Evolutionary conservation across 768 basidiomycete species (phyloP), one percentile per base, ranked within the genome.

Genomic region (Tylopilus felleus): DNA sequence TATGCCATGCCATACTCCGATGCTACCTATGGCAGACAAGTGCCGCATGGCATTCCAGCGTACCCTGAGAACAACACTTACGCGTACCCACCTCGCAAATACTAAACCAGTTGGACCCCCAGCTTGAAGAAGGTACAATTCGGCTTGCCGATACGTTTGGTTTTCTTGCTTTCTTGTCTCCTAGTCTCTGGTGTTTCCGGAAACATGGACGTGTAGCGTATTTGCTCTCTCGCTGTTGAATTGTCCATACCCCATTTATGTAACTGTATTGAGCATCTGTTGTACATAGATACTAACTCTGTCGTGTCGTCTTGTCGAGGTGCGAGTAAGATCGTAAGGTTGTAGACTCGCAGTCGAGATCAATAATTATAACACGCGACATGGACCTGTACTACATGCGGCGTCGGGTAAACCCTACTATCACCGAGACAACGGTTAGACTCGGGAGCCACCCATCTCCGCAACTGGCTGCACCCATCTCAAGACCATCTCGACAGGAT

Each of bases 21-120:
- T 29, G 1, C 57, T 38, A 1, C 53, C 47, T 53, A 53, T 28
- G 44, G 41, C 22, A 54, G 61, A 50, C 25, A 36, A 27, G 52
- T 4, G 31, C 25, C 57, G 16, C 64, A 68, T 52, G 53, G 53
- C 23, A 19, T 49, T 19, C 49, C 58, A 36, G 38, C 21, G n/a
- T 52, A 61, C 48, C 29, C 58, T 14, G 65, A 60, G 0, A 49
- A 22, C 8, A 52, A 55, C 29, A 46, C 44, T 13, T 66, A 61
- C 47, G 12, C 44, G n/a, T 61, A 56, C 44, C 28, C 49, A 21
- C 17, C 51, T 16, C 52, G 35, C 41, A 57, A 47, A 38, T 57
- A 40, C 39, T 66, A 58, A 29, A 35, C n/a, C 25, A 23, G 27
- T 8, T 47, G 14, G 22, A n/a, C 43, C 29, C 4, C 17, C 38